These are phyloP conservation scores for Eucalyptus lansdowneana DNA, from an alignment of 345 rosid genomes.

Conservation along the genomic window DNA sequence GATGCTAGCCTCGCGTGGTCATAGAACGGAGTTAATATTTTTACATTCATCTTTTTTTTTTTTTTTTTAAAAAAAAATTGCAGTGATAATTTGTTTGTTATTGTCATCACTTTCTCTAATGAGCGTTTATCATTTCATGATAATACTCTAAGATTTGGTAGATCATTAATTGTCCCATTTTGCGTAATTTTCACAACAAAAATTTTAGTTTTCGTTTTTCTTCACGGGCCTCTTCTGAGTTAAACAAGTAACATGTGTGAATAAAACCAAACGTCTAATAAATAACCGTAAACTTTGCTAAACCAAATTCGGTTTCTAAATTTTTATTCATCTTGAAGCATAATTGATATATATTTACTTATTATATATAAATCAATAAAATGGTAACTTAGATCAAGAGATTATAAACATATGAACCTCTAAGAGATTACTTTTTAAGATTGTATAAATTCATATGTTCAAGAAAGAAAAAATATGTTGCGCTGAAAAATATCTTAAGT, in stretches of 20 bases:
- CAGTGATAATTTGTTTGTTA: background rate
- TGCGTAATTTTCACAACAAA: background rate
- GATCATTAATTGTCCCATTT: background rate
- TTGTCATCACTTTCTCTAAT: background rate
- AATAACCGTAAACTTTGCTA: background rate
- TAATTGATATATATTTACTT: background rate
- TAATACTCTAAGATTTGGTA: background rate
- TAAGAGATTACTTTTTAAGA: background rate
- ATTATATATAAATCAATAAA: background rate
- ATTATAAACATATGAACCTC: background rate
- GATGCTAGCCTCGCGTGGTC: background rate
- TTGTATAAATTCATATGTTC: background rate
- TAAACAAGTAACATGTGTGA: background rate
- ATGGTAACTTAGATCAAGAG: background rate
- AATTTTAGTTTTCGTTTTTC: background rate
- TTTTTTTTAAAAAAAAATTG: background rate
- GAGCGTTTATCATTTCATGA: background rate
- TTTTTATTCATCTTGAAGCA: background rate
- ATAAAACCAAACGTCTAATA: background rate
- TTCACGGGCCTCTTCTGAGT: background rate
- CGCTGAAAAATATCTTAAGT: no score
- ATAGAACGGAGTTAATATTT: background rate
- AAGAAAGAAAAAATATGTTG: background rate
- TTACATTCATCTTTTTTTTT: background rate
- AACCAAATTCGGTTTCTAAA: background rate